Percentiles rank a stretch among this genome's conserved stretches.
These are phyloP conservation scores for Vaccinium myrtillus DNA, from an alignment of 148 eudicot species.

Conservation along the genomic window DNA sequence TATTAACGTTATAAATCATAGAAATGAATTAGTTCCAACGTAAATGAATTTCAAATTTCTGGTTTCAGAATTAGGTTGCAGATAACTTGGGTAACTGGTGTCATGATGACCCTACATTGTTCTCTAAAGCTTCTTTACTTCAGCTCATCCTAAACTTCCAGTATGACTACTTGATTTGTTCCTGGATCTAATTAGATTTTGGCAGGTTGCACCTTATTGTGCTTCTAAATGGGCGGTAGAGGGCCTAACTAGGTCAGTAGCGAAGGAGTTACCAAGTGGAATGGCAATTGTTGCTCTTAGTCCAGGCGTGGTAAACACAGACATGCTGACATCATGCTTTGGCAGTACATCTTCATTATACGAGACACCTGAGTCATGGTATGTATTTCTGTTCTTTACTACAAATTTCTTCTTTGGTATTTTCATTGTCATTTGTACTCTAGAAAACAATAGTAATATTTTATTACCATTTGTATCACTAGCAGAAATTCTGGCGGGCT, in stretches of 20 bases:
- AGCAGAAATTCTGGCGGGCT: background rate
- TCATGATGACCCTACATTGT: background rate
- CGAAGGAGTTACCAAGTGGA: constrained; percentile 85
- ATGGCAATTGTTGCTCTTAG: constrained; percentile 75
- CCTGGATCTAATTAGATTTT: constrained; percentile 12
- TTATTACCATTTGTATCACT: background rate
- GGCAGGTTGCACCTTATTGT: constrained; percentile 94
- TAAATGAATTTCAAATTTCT: background rate
- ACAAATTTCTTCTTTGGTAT: background rate
- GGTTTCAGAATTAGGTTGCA: constrained; percentile 4
- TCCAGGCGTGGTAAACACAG: constrained; percentile 87
- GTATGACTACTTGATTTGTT: background rate
- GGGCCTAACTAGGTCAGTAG: constrained; percentile 79
- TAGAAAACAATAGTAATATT: background rate
- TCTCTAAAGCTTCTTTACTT: background rate
- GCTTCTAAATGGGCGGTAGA: constrained; percentile 99
- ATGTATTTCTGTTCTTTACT: constrained; percentile 15
- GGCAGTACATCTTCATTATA: constrained; percentile 77
- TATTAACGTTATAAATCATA: background rate
- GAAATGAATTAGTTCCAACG: background rate
- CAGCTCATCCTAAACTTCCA: background rate
- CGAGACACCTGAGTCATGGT: constrained; percentile 84
- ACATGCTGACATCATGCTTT: constrained; percentile 92
- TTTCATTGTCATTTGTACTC: background rate
- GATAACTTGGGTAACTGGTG: background rate